Evolutionary conservation across 2,329 filamentous ascomycete genomes (phyloP).

Genomic region (Aureobasidium sp.): DNA sequence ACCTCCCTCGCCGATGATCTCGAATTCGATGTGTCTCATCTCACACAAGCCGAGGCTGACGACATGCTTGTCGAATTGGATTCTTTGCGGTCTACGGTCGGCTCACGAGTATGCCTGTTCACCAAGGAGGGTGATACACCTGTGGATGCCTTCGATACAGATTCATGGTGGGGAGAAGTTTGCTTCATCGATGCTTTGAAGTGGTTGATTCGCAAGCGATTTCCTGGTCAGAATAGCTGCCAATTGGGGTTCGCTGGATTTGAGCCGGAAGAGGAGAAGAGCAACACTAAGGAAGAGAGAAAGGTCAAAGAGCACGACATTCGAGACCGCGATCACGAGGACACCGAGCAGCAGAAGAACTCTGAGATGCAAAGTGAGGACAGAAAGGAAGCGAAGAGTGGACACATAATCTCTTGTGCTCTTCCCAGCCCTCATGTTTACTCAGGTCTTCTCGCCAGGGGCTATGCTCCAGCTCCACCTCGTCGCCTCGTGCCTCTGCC

Average conservation of each 20-base stretch:
- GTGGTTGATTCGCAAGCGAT: background rate
- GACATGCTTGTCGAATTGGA: background rate
- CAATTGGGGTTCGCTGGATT: background rate
- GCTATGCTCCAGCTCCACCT: too few relatives aligned
- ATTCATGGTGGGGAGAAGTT: background rate
- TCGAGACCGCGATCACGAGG: too few relatives aligned
- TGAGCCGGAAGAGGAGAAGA: background rate
- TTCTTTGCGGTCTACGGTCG: background rate
- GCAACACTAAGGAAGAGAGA: background rate
- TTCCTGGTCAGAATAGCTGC: background rate
- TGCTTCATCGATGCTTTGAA: background rate
- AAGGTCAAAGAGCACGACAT: too few relatives aligned
- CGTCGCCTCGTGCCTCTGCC: too few relatives aligned
- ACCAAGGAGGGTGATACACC: too few relatives aligned
- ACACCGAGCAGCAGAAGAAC: too few relatives aligned
- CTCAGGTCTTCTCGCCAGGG: too few relatives aligned
- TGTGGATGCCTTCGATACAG: background rate
- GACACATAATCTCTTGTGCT: too few relatives aligned
- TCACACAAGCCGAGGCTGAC: background rate
- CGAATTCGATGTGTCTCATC: background rate
- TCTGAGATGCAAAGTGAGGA: too few relatives aligned
- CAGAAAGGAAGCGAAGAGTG: too few relatives aligned
- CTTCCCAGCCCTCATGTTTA: too few relatives aligned
- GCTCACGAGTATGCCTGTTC: background rate
- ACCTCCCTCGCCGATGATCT: background rate